A percentile compares a stretch with the other conserved stretches of the same genome.
phyloP scores from a whole-genome alignment of 495 filamentous ascomycete species.

The Penicillium goetzii region DNA sequence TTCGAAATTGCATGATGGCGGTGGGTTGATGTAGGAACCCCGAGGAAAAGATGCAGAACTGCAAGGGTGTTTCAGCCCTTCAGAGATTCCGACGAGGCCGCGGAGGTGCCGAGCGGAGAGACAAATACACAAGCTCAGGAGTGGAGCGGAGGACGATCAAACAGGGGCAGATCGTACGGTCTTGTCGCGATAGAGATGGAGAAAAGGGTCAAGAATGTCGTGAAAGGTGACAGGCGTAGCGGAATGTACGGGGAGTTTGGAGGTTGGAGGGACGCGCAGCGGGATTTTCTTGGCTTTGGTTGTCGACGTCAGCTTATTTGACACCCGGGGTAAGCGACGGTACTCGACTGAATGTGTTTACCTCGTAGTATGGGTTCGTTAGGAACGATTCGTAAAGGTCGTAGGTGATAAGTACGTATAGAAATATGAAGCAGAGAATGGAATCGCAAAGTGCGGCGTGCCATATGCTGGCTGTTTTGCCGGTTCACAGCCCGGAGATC shows the following conservation, averaged over 20 bases:
- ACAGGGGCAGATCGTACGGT: neutral
- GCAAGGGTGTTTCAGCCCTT: constrained; percentile 32
- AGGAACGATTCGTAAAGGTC: neutral
- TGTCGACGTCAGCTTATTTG: constrained; percentile 10
- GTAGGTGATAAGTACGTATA: neutral
- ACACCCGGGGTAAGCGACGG: neutral
- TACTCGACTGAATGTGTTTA: neutral
- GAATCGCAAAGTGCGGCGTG: neutral
- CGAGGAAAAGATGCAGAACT: constrained; percentile 14
- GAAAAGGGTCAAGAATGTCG: constrained; percentile 7
- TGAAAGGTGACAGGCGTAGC: constrained; percentile 3
- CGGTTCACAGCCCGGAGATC: neutral
- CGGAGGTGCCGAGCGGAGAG: constrained; percentile 9
- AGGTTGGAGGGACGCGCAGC: constrained; percentile 10
- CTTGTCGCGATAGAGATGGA: neutral
- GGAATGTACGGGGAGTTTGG: constrained; percentile 5
- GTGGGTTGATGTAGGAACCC: neutral
- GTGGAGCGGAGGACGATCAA: constrained; percentile 4
- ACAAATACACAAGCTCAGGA: neutral
- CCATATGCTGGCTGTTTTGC: neutral
- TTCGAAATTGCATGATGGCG: constrained; percentile 38
- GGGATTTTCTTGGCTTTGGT: constrained; percentile 11
- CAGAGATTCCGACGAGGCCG: constrained; percentile 17
- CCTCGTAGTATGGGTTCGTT: neutral
- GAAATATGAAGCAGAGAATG: constrained; percentile 4